Evolutionary conservation across 1,139 yeast species (phyloP), one percentile per base, ranked within the genome.

Genomic region (Hyphopichia burtonii): DNA sequence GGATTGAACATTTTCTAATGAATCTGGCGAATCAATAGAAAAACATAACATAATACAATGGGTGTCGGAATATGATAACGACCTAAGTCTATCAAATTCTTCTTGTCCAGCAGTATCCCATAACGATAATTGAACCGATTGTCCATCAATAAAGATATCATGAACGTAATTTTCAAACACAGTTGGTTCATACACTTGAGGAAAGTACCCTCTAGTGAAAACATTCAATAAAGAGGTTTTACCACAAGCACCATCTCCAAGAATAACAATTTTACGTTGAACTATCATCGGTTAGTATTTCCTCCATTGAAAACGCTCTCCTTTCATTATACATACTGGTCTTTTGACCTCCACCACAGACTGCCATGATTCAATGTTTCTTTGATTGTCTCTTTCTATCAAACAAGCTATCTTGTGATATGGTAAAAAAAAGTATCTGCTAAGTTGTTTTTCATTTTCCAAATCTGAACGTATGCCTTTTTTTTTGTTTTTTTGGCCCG

Each of bases 41-140:
- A 93, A 93, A 70, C 99, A 93, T 45, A 93, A 78, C 94, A 93
- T 91, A 54, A 93, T 91, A 54, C 96, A 89, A 65, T 93, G 97
- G 5, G 99, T 93, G 61, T 93, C 99, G 17, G 94, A 83, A 63
- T 93, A 93, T 34, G 95, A 85, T 50, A 91, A 72, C 2, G 96
- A 86, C 59, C 98, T 79, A 59, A 91, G 74, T 48, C 97, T 76
- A 63, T 93, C 99, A 58, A 91, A 93, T 68, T 93, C 99, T 68
- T 93, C 99, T 71, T 93, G 99, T 6, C 99, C 99, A 3, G 99
- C 99, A 5, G 99, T 93, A 61, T 93, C 99, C 99, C 99, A 93
- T 44, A 93, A 73, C 22, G 97, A 89, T 48, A 93, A 71, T 58
- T 91, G 96, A 55, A 93, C 87, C 40, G 94, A 90, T 63, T 89